phyloP scores from a whole-genome alignment of 331 rosid genomes.

The Phaseolus coccineus region DNA sequence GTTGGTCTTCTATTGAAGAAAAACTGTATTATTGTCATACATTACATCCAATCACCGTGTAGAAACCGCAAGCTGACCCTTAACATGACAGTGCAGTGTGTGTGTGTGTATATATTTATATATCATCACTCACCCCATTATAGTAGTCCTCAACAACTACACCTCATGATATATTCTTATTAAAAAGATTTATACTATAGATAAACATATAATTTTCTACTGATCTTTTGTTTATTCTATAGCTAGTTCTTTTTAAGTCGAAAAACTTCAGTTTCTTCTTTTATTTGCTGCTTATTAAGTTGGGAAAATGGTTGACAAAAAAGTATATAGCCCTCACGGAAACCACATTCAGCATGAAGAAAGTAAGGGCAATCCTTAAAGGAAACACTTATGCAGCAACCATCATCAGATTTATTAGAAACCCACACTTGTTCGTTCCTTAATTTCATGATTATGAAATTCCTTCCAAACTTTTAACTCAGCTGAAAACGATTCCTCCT shows the following conservation, averaged over 20 bases:
- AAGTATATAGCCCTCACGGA: not conserved
- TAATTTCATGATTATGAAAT: constrained; percentile 35
- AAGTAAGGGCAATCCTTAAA: not conserved
- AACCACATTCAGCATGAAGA: not conserved
- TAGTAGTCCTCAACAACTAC: constrained; percentile 39
- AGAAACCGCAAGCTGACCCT: constrained; percentile 52
- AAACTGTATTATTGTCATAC: constrained; percentile 29
- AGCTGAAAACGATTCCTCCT: constrained; percentile 30
- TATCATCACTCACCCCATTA: not conserved
- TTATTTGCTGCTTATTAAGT: not conserved
- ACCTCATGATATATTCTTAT: constrained; percentile 8
- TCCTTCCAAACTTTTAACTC: constrained; percentile 43
- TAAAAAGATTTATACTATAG: not conserved
- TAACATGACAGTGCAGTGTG: constrained; percentile 31
- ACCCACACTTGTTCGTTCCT: constrained; percentile 9
- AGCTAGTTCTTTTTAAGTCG: not conserved
- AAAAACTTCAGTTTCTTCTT: constrained; percentile 2
- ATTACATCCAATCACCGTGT: constrained; percentile 41
- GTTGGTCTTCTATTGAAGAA: constrained; percentile 43
- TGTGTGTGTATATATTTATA: not conserved
- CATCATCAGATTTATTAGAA: not conserved
- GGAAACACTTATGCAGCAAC: not conserved
- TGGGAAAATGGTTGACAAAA: not conserved
- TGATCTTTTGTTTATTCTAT: constrained; percentile 18
- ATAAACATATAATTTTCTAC: constrained; percentile 25